Evolutionary conservation across 345 rosid species (phyloP).

Genomic region (Barbarea vulgaris): DNA sequence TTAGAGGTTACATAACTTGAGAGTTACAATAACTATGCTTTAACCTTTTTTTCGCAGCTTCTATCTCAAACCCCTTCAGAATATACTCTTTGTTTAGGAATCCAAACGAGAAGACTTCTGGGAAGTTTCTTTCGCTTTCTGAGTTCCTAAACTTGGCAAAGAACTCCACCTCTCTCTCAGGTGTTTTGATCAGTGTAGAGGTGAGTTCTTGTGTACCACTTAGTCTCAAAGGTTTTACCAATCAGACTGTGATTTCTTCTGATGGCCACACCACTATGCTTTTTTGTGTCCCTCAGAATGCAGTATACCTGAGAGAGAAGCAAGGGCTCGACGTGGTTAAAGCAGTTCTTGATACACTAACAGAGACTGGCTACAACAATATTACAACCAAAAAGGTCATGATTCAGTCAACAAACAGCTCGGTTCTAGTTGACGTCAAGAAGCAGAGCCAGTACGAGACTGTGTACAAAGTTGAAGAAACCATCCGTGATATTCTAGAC

Average conservation of each 20-base stretch:
- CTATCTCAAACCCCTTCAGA: slow-evolving; percentile 56
- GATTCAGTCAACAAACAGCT: slow-evolving; percentile 82
- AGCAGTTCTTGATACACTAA: slow-evolving; percentile 60
- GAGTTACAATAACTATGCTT: slow-evolving; percentile 3
- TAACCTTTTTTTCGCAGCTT: slow-evolving; percentile 50
- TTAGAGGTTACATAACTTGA: slow-evolving; percentile 13
- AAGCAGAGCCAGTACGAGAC: slow-evolving; percentile 51
- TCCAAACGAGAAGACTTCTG: slow-evolving; percentile 52
- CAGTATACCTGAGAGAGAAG: slow-evolving; percentile 63
- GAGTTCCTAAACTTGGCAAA: slow-evolving; percentile 71
- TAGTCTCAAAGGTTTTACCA: not conserved
- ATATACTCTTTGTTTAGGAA: slow-evolving; percentile 48
- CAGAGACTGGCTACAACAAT: slow-evolving; percentile 61
- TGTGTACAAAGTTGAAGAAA: slow-evolving; percentile 70
- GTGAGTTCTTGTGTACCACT: slow-evolving; percentile 48
- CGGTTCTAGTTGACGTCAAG: slow-evolving; percentile 68
- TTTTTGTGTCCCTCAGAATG: slow-evolving; percentile 56
- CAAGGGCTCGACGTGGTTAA: slow-evolving; percentile 56
- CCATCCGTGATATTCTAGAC: slow-evolving; percentile 54
- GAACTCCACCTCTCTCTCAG: slow-evolving; percentile 62
- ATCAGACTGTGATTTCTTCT: slow-evolving; percentile 3
- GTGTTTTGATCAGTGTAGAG: slow-evolving; percentile 83
- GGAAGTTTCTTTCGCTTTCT: slow-evolving; percentile 53
- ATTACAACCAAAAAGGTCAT: slow-evolving; percentile 57
- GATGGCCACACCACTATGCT: not conserved